These are phyloP conservation scores for Candida sp. DNA, from an alignment of 1,139 yeast genomes.

Conservation along the genomic window DNA sequence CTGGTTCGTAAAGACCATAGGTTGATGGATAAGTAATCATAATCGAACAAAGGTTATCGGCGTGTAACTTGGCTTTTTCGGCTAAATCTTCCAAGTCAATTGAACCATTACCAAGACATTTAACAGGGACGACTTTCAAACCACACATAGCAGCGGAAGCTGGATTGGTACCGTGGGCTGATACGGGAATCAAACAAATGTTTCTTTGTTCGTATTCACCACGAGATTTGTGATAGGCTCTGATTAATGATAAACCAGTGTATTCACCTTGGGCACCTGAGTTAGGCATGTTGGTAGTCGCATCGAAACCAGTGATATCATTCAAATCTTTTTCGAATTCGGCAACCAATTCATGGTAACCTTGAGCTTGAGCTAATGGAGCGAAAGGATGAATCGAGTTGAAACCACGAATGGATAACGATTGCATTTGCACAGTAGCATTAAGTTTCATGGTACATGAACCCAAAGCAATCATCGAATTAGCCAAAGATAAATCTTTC, in stretches of 20 bases:
- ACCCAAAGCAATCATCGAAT: slow-evolving; percentile 96
- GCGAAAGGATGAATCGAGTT: slow-evolving; percentile 88
- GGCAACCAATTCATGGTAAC: slow-evolving; percentile 69
- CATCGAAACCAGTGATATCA: slow-evolving; percentile 93
- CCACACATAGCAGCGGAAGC: slow-evolving; percentile 99
- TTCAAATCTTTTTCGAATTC: slow-evolving; percentile 85
- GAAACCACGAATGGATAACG: slow-evolving; percentile 94
- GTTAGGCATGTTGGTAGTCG: slow-evolving; percentile 91
- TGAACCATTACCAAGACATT: slow-evolving; percentile 83
- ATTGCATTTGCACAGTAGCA: slow-evolving; percentile 92
- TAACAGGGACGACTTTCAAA: slow-evolving; percentile 86
- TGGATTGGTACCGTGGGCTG: slow-evolving; percentile 98
- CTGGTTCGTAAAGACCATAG: slow-evolving; percentile 94
- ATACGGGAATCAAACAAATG: slow-evolving; percentile 90
- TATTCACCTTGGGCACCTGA: slow-evolving; percentile 99
- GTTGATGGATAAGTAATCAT: slow-evolving; percentile 99
- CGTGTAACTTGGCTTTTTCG: slow-evolving; percentile 68
- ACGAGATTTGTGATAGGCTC: slow-evolving; percentile 66
- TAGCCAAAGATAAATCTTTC: slow-evolving; percentile 89
- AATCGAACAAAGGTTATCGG: slow-evolving; percentile 73
- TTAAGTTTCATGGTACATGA: slow-evolving; percentile 98
- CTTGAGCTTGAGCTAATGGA: slow-evolving; percentile 82
- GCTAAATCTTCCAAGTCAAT: slow-evolving; percentile 76
- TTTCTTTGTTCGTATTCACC: slow-evolving; percentile 72
- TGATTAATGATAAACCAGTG: slow-evolving; percentile 87